Conservation (phyloP, 495 filamentous ascomycete species). For the Chlorociboria aeruginascens region DNA sequence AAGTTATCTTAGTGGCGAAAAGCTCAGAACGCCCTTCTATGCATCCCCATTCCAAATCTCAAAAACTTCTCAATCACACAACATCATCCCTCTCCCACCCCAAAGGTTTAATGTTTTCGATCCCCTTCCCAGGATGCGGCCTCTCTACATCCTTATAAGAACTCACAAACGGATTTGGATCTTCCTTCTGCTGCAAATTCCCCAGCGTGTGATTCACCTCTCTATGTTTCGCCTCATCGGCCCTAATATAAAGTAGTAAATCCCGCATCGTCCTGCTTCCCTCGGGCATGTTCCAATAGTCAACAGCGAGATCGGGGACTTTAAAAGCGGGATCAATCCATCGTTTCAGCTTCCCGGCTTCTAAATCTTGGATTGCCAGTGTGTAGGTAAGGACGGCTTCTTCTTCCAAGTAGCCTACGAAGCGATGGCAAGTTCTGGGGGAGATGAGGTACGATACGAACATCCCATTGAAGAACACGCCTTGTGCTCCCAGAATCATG, state of each 20-base stretch:
- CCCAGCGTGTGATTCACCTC: conserved; percentile 94
- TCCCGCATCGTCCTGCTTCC: conserved; percentile 72
- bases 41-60: not conserved
- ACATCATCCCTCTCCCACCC: conserved; percentile 85
- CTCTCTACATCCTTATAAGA: conserved; percentile 52
- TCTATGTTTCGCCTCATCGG: conserved; percentile 92
- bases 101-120: conserved; percentile 49
- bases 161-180: conserved; percentile 84
- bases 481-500: conserved; percentile 70
- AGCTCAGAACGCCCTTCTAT: not conserved
- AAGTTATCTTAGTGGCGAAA: not conserved
- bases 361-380: conserved; percentile 72
- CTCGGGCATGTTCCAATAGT: conserved; percentile 91
- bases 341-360: conserved; percentile 66
- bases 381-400: conserved; percentile 96
- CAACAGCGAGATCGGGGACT: conserved; percentile 77
- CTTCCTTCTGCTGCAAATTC: conserved; percentile 67
- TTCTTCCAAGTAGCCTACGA: conserved; percentile 94
- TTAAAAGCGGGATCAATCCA: conserved; percentile 54
- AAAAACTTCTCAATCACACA: conserved; percentile 32
- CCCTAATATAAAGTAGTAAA: conserved; percentile 76
- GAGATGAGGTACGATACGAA: conserved; percentile 85
- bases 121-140: conserved; percentile 59
- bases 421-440: conserved; percentile 83
- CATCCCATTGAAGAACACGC: conserved; percentile 89